Percentiles rank a stretch among this genome's conserved stretches.
phyloP scores from a whole-genome alignment of 208 protist genomes.

The Leishmania braziliensis region DNA sequence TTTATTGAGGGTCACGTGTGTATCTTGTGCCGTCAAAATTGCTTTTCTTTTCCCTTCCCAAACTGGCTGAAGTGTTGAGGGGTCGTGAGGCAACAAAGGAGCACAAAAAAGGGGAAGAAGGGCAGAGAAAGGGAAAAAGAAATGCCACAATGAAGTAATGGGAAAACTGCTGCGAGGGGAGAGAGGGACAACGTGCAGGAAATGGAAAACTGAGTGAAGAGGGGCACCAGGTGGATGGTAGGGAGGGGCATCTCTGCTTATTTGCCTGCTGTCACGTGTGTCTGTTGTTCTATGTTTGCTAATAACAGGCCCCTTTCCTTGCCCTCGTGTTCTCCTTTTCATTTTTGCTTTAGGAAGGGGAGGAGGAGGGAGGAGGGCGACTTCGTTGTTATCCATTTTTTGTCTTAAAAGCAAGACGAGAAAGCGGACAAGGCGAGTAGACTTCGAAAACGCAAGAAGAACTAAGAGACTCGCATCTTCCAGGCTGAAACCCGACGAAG shows the following conservation, averaged over 20 bases:
- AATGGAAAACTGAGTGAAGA: background rate
- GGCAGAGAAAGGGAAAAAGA: background rate
- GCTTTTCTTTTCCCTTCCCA: background rate
- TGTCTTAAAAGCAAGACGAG: background rate
- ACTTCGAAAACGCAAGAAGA: too few relatives aligned
- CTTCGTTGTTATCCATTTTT: background rate
- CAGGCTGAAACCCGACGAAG: too few relatives aligned
- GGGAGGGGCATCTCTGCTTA: background rate
- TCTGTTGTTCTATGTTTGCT: background rate
- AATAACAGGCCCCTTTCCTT: too few relatives aligned
- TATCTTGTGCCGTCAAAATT: background rate
- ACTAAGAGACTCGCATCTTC: too few relatives aligned
- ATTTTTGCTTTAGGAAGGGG: too few relatives aligned
- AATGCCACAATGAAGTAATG: background rate
- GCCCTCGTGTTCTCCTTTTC: background rate
- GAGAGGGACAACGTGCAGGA: background rate
- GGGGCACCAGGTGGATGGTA: background rate
- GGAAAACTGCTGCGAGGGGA: background rate
- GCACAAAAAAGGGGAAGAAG: background rate
- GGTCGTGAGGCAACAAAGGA: background rate
- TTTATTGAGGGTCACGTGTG: background rate
- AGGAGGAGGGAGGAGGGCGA: too few relatives aligned
- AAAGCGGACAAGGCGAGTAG: too few relatives aligned
- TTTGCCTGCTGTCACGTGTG: background rate
- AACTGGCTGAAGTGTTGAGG: background rate